phyloP scores from a whole-genome alignment of 2,329 filamentous ascomycete genomes.

The Capronia americana region DNA sequence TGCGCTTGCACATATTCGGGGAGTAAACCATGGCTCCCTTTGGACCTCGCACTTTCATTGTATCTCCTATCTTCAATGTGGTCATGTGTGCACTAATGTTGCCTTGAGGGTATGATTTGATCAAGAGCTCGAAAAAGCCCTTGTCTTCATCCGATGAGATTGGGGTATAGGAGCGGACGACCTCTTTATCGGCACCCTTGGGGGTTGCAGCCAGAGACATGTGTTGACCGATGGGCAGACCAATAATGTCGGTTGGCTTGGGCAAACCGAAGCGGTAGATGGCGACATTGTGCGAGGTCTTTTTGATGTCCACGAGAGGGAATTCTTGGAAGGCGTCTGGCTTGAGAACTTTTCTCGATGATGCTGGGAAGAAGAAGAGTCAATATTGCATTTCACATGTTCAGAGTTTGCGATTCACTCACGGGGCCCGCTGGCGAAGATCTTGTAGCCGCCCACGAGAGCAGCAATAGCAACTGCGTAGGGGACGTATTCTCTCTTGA shows the following conservation, averaged over 20 bases:
- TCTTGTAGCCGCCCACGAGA: constrained; percentile 72
- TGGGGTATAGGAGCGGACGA: constrained; percentile 90
- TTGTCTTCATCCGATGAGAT: constrained; percentile 87
- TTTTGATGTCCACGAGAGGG: constrained; percentile 89
- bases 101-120: constrained; percentile 96
- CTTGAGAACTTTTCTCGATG: constrained; percentile 81
- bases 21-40: constrained; percentile 98
- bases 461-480: constrained; percentile 73
- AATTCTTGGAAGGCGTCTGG: constrained; percentile 89
- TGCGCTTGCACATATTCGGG: constrained; percentile 93
- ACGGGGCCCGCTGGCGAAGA: constrained; percentile 67
- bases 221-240: constrained; percentile 97
- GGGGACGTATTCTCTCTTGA: constrained; percentile 78
- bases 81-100: constrained; percentile 97
- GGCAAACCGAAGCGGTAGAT: constrained; percentile 97
- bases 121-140: constrained; percentile 92
- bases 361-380: constrained; percentile 52
- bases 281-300: constrained; percentile 97
- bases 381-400: neutral
- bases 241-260: constrained; percentile 77
- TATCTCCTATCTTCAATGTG: constrained; percentile 79
- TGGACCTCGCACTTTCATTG: constrained; percentile 88
- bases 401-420: neutral
- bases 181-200: constrained; percentile 78
- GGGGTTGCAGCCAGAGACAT: constrained; percentile 90